Evolutionary conservation across 169 alveolate genomes (phyloP).

Genomic region (Besnoitia besnoiti): DNA sequence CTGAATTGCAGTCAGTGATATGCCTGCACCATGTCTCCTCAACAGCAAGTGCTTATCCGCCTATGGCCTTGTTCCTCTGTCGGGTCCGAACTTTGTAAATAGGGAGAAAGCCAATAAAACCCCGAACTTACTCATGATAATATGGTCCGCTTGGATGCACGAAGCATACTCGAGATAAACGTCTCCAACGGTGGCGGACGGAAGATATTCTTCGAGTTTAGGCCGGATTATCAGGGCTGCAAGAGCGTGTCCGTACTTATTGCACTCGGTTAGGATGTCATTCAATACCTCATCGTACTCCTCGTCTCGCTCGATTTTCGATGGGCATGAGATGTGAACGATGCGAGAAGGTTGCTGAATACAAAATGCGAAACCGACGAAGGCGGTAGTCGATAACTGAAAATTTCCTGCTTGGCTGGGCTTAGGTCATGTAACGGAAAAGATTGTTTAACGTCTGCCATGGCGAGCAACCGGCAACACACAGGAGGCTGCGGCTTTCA

Average conservation of each 20-base stretch:
- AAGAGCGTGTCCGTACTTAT: constrained; percentile 36
- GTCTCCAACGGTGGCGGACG: constrained; percentile 43
- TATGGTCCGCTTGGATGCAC: constrained; percentile 56
- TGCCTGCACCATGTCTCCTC: neutral
- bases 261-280: constrained; percentile 49
- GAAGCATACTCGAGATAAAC: constrained; percentile 54
- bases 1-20: no score
- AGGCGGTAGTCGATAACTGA: no score
- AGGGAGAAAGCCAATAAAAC: neutral
- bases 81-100: neutral
- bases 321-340: constrained; percentile 34
- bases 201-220: constrained; percentile 28
- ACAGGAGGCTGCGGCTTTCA: no score
- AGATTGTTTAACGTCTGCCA: no score
- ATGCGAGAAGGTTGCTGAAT: constrained; percentile 57
- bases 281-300: constrained; percentile 42
- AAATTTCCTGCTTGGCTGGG: no score
- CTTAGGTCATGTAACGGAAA: no score
- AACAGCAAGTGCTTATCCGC: neutral
- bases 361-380: neutral
- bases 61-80: neutral
- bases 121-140: constrained; percentile 43
- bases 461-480: no score
- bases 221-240: constrained; percentile 57
- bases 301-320: constrained; percentile 41